These are phyloP conservation scores for Extremus antarcticus DNA, from an alignment of 495 filamentous ascomycete species.

Conservation along the genomic window DNA sequence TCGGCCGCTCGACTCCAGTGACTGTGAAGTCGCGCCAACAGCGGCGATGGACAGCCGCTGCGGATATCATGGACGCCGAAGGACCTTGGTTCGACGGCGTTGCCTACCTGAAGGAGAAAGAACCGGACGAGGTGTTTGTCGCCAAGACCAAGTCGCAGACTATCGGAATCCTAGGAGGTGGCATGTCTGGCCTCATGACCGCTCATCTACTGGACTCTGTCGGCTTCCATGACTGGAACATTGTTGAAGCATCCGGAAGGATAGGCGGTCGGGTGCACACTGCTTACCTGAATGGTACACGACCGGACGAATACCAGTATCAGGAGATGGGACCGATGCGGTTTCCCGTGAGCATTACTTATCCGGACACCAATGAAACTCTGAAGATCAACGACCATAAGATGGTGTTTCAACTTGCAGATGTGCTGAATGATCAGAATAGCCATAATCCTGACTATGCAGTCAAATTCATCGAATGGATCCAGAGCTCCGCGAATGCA, in stretches of 20 bases:
- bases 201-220: slow-evolving; percentile 39
- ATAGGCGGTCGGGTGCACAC: slow-evolving; percentile 52
- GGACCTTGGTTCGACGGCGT: slow-evolving; percentile 66
- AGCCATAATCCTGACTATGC: slow-evolving; percentile 37
- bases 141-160: slow-evolving; percentile 43
- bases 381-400: slow-evolving; percentile 47
- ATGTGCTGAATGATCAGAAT: slow-evolving; percentile 48
- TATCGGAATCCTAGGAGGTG: slow-evolving; percentile 56
- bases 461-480: slow-evolving; percentile 58
- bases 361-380: slow-evolving; percentile 39
- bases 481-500: slow-evolving; percentile 44
- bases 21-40: slow-evolving; percentile 24
- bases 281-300: slow-evolving; percentile 46
- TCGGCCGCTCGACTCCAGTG: slow-evolving; percentile 38
- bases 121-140: slow-evolving; percentile 42
- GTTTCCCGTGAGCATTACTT: slow-evolving; percentile 38
- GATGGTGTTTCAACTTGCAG: slow-evolving; percentile 53
- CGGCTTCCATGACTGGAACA: slow-evolving; percentile 46
- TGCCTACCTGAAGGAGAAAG: slow-evolving; percentile 45
- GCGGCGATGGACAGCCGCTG: slow-evolving; percentile 22
- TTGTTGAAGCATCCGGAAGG: slow-evolving; percentile 40
- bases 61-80: slow-evolving; percentile 38
- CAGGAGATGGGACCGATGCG: slow-evolving; percentile 72
- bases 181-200: slow-evolving; percentile 58
- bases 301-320: slow-evolving; percentile 56